Evolutionary conservation across 306 rosid genomes (phyloP).

Genomic region (Adenanthera pavonina): DNA sequence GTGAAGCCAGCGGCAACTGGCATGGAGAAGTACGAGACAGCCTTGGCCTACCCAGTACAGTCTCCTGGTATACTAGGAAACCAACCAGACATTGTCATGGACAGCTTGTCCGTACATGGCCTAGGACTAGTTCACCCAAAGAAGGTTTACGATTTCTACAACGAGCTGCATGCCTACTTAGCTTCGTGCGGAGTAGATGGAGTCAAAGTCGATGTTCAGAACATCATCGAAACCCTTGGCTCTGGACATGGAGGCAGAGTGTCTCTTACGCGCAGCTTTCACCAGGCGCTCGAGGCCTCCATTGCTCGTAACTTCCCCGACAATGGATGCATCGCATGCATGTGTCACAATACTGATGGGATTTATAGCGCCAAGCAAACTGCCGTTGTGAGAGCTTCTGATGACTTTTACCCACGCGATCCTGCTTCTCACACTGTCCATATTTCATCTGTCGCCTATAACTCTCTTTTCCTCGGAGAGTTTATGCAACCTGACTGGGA

Average conservation of each 20-base stretch:
- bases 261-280: slow-evolving; percentile 77
- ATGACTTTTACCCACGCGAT: slow-evolving; percentile 86
- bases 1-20: slow-evolving; percentile 86
- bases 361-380: slow-evolving; percentile 87
- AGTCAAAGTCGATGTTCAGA: slow-evolving; percentile 95
- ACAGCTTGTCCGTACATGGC: slow-evolving; percentile 86
- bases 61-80: slow-evolving; percentile 84
- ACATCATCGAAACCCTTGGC: slow-evolving; percentile 93
- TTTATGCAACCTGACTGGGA: slow-evolving; percentile 99
- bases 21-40: slow-evolving; percentile 84
- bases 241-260: slow-evolving; percentile 93
- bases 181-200: slow-evolving; percentile 97
- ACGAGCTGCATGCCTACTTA: slow-evolving; percentile 88
- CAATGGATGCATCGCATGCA: slow-evolving; percentile 92
- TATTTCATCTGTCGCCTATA: slow-evolving; percentile 89
- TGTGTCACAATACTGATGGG: slow-evolving; percentile 97
- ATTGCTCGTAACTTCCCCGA: slow-evolving; percentile 81
- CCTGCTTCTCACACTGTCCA: slow-evolving; percentile 96
- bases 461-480: slow-evolving; percentile 90
- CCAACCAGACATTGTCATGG: slow-evolving; percentile 91
- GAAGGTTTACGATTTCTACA: slow-evolving; percentile 85
- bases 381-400: slow-evolving; percentile 88
- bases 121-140: slow-evolving; percentile 89
- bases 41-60: slow-evolving; percentile 83
- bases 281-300: slow-evolving; percentile 85